phyloP scores from a whole-genome alignment of 2,329 filamentous ascomycete genomes.

The Trichoderma cornu-damae region DNA sequence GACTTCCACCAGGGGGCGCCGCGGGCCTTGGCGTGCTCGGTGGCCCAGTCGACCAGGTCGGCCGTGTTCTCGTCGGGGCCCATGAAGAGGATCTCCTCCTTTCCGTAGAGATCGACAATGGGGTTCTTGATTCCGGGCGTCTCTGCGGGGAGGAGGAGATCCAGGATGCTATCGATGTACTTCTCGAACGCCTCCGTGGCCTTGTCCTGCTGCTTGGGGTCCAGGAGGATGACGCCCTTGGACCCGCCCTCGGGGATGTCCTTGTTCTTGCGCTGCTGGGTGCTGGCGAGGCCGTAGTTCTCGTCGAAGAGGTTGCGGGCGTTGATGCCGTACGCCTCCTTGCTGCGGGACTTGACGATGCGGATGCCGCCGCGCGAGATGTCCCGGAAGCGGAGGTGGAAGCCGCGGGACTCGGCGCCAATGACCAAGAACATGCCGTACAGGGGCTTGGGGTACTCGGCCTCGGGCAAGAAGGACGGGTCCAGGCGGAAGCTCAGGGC shows the following conservation, averaged over 20 bases:
- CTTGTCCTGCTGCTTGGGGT: constrained; percentile 91
- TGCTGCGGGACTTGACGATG: constrained; percentile 96
- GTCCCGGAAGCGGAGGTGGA: constrained; percentile 95
- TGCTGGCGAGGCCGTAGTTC: constrained; percentile 97
- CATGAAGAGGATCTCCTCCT: constrained; percentile 97
- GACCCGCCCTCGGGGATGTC: constrained; percentile 97
- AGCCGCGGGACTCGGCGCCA: constrained; percentile 91
- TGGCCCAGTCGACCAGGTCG: constrained; percentile 97
- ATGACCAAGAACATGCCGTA: constrained; percentile 99
- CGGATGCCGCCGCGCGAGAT: constrained; percentile 95
- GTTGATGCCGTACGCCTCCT: constrained; percentile 94
- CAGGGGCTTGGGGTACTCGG: constrained; percentile 88
- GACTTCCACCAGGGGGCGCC: constrained; percentile 99
- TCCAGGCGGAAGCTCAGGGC: constrained; percentile 94
- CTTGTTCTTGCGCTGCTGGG: constrained; percentile 99
- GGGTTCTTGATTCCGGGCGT: constrained; percentile 99
- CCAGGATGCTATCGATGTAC: constrained; percentile 98
- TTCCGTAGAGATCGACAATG: constrained; percentile 90
- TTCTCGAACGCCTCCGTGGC: constrained; percentile 92
- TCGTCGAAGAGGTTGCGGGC: constrained; percentile 95
- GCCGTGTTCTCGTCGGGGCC: constrained; percentile 98
- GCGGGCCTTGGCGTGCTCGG: constrained; percentile 79
- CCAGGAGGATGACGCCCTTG: constrained; percentile 94
- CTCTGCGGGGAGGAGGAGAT: constrained; percentile 80
- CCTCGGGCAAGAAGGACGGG: constrained; percentile 77